A percentile compares a stretch with the other conserved stretches of the same genome.
Evolutionary conservation across 225 moss, liverwort and hornwort species (phyloP).

Genomic region (Sphagnum contortum): DNA sequence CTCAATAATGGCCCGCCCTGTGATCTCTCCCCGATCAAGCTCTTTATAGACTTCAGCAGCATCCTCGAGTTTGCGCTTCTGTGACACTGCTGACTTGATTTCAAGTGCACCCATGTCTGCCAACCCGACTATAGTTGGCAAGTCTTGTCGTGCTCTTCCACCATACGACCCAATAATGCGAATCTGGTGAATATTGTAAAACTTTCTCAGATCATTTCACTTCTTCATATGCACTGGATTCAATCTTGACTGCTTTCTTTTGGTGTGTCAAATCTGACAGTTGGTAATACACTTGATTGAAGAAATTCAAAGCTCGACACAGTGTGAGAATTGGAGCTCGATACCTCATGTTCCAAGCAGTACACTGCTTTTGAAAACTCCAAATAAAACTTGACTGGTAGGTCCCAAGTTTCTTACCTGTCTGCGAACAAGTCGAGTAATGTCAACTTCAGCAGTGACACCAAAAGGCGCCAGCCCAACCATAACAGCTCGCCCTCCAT

Average conservation of each 20-base stretch:
- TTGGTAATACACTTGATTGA: no score
- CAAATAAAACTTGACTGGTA: no score
- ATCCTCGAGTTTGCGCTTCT: slow-evolving; percentile 65
- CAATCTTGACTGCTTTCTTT: no score
- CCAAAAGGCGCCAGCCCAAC: slow-evolving; percentile 84
- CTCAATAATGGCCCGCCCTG: slow-evolving; percentile 78
- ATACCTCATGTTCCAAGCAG: no score
- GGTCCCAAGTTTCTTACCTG: slow-evolving; percentile 28
- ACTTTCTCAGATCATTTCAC: no score
- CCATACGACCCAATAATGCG: slow-evolving; percentile 91
- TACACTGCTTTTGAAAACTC: no score
- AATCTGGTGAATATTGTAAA: slow-evolving; percentile 30
- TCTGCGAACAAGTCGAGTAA: slow-evolving; percentile 77
- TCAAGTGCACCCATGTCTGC: slow-evolving; percentile 77
- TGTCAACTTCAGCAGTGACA: slow-evolving; percentile 63
- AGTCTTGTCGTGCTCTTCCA: slow-evolving; percentile 82
- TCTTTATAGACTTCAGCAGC: slow-evolving; percentile 76
- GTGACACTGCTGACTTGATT: slow-evolving; percentile 71
- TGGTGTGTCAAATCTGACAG: no score
- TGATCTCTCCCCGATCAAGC: slow-evolving; percentile 65
- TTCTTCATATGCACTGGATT: no score
- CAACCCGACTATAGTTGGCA: slow-evolving; percentile 73
- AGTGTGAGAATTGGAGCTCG: no score
- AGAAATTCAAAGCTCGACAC: no score
- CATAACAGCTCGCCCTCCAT: slow-evolving; percentile 93